A percentile compares a stretch with the other conserved stretches of the same genome.
Evolutionary conservation across 331 rosid species (phyloP).

Genomic region (Pyrus hybrid): DNA sequence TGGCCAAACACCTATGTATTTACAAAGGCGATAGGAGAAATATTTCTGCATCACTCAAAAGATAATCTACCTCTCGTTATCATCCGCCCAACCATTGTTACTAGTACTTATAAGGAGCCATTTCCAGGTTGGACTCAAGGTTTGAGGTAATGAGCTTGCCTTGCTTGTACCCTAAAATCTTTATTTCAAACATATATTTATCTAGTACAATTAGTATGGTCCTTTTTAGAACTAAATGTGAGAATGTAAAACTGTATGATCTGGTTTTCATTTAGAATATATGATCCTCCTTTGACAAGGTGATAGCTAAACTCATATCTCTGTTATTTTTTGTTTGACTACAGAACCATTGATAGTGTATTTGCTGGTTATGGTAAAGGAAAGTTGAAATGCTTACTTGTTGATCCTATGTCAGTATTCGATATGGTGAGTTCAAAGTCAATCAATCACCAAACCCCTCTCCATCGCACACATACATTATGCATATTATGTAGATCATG

Average conservation of each 20-base stretch:
- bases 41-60: conserved; percentile 22
- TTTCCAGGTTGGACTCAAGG: conserved; percentile 73
- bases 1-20: conserved; percentile 70
- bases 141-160: conserved; percentile 19
- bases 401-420: conserved; percentile 21
- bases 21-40: conserved; percentile 71
- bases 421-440: conserved; percentile 42
- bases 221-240: no score
- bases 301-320: neutral
- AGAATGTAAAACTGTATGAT: no score
- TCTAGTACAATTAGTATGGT: no score
- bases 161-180: neutral
- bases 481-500: neutral
- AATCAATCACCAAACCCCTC: no score
- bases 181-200: neutral
- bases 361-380: conserved; percentile 60
- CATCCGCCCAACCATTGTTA: conserved; percentile 46
- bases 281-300: no score
- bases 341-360: conserved; percentile 61
- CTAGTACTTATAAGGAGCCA: conserved; percentile 55
- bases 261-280: no score
- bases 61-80: conserved; percentile 23
- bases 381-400: conserved; percentile 43
- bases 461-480: neutral
- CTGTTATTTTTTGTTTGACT: neutral